Conservation (phyloP, 495 filamentous ascomycete species). For the Massariosphaeria phaeospora region DNA sequence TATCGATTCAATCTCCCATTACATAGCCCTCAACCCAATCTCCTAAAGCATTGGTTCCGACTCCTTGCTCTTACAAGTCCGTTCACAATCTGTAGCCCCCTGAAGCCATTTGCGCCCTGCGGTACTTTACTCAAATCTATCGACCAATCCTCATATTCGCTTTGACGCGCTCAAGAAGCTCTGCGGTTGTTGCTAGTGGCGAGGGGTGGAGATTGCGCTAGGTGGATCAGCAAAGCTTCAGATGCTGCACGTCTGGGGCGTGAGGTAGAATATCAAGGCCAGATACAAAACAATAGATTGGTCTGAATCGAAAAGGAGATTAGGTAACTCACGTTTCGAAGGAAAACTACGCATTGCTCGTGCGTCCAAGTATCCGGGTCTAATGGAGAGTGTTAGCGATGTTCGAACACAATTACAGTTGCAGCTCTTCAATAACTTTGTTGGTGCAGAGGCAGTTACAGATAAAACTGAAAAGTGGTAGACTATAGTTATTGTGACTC, state of each 20-base stretch:
- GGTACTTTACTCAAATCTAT: neutral
- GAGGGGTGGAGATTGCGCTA: conserved; percentile 71
- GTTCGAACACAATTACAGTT: no score
- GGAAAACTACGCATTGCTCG: conserved; percentile 58
- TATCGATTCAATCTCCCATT: no score
- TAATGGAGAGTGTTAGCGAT: neutral
- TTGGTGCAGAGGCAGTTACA: no score
- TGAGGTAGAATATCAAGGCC: neutral
- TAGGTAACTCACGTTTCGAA: conserved; percentile 60
- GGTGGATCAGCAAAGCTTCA: conserved; percentile 3
- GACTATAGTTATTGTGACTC: no score
- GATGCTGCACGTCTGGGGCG: no score
- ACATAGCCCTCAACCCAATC: no score
- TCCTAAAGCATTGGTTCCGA: no score
- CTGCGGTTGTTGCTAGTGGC: conserved; percentile 61
- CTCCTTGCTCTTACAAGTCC: no score
- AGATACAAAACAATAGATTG: neutral
- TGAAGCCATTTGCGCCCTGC: no score
- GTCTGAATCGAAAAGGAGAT: neutral
- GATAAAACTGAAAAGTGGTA: no score
- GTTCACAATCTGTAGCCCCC: no score
- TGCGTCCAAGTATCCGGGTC: conserved; percentile 49
- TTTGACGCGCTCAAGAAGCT: conserved; percentile 73
- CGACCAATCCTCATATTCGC: conserved; percentile 60
- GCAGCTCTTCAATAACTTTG: no score